phyloP scores from a whole-genome alignment of 2,329 filamentous ascomycete species.

The Neonectria faginata region DNA sequence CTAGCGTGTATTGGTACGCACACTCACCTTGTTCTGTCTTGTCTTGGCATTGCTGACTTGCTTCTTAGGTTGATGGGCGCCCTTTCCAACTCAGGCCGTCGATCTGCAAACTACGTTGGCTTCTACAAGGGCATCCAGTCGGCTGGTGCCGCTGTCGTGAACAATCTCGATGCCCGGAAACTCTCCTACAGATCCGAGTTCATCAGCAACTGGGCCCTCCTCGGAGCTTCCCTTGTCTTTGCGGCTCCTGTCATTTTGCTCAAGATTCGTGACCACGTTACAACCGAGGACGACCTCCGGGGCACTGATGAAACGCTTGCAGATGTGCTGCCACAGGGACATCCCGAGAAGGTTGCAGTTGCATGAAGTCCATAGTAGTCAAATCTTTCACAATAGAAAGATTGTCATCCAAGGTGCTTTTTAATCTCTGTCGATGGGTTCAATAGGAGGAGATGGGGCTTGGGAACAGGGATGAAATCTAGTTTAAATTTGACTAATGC shows the following conservation, averaged over 20 bases:
- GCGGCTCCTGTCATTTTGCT: slow-evolving; percentile 83
- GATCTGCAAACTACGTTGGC: slow-evolving; percentile 92
- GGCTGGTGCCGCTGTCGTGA: slow-evolving; percentile 71
- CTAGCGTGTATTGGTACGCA: slow-evolving; percentile 89
- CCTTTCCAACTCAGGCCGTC: slow-evolving; percentile 91
- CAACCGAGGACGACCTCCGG: slow-evolving; percentile 82
- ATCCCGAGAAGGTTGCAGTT: slow-evolving; percentile 31
- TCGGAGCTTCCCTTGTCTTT: slow-evolving; percentile 78
- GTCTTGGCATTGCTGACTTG: slow-evolving; percentile 21
- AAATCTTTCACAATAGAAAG: neutral
- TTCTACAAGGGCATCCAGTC: slow-evolving; percentile 88
- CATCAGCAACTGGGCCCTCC: slow-evolving; percentile 77
- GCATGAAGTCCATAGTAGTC: neutral
- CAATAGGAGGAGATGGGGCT: neutral
- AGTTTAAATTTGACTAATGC: neutral
- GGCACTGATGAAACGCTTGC: slow-evolving; percentile 85
- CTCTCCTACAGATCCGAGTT: slow-evolving; percentile 78
- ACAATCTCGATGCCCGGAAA: slow-evolving; percentile 51
- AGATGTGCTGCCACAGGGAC: slow-evolving; percentile 66
- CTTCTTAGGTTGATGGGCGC: slow-evolving; percentile 85
- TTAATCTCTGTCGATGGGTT: neutral
- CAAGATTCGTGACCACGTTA: slow-evolving; percentile 85
- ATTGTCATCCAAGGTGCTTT: neutral
- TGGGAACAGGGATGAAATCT: neutral
- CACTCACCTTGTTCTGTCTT: slow-evolving; percentile 48